Evolutionary conservation across 441 rosid species (phyloP).

Genomic region (Codiaeum variegatum): DNA sequence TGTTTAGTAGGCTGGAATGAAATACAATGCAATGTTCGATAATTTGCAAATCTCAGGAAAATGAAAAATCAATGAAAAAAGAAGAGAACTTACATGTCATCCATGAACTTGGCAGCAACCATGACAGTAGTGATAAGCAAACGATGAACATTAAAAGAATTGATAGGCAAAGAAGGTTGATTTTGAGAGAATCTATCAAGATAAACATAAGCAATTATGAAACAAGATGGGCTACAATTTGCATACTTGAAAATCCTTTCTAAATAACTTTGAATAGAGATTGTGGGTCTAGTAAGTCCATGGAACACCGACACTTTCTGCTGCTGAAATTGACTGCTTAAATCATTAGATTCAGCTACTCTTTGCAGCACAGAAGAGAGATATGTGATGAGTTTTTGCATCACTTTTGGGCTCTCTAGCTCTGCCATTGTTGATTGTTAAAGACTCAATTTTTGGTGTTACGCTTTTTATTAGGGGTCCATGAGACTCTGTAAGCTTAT

Average conservation of each 20-base stretch:
- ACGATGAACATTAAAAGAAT: slow-evolving; percentile 83
- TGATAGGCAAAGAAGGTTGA: slow-evolving; percentile 71
- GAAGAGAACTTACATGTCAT: slow-evolving; percentile 59
- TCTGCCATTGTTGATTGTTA: slow-evolving; percentile 41
- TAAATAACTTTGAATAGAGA: slow-evolving; percentile 63
- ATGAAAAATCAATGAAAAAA: neutral
- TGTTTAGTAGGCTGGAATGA: no score
- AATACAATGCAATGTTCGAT: no score
- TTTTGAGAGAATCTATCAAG: slow-evolving; percentile 71
- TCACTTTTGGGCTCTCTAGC: slow-evolving; percentile 44
- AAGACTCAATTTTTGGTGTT: neutral
- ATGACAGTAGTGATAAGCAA: slow-evolving; percentile 80
- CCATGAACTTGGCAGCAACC: slow-evolving; percentile 90
- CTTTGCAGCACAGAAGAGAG: slow-evolving; percentile 68
- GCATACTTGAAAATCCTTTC: slow-evolving; percentile 83
- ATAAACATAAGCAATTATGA: slow-evolving; percentile 79
- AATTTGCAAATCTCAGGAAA: neutral
- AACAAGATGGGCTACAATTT: slow-evolving; percentile 84
- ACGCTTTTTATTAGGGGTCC: neutral
- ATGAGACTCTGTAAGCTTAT: no score
- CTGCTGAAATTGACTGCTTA: slow-evolving; percentile 29
- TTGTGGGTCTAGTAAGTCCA: slow-evolving; percentile 65
- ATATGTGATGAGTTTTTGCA: slow-evolving; percentile 56
- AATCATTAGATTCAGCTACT: slow-evolving; percentile 70
- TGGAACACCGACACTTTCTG: slow-evolving; percentile 66